Evolutionary conservation across 768 basidiomycete species (phyloP).

Genomic region (Lactarius indigo): DNA sequence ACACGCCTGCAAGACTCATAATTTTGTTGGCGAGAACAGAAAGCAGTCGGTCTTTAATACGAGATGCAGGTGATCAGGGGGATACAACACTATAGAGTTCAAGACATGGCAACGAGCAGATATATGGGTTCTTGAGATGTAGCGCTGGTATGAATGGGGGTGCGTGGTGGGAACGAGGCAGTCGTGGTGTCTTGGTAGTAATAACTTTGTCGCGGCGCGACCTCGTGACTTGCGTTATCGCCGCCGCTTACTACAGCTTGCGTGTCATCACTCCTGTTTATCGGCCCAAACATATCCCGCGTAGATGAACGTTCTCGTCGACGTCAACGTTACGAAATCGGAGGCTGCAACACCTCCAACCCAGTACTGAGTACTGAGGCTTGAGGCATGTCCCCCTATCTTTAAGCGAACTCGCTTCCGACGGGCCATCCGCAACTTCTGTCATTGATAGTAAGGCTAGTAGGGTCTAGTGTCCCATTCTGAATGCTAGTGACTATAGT

Average conservation of each 20-base stretch:
- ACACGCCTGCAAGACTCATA: constrained; percentile 13
- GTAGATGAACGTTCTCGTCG: not conserved
- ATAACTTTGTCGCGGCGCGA: not conserved
- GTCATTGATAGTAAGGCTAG: no score
- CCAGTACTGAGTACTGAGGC: no score
- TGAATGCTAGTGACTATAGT: not conserved
- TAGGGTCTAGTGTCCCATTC: no score
- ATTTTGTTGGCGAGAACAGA: not conserved
- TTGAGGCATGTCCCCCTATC: no score
- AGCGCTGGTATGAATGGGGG: not conserved
- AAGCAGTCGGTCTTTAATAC: not conserved
- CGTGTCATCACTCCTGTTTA: no score
- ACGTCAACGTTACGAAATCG: not conserved
- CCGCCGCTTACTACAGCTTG: no score
- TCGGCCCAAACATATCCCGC: not conserved
- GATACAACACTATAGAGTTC: not conserved
- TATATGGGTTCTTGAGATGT: not conserved
- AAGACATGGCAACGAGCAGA: not conserved
- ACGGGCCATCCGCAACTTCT: no score
- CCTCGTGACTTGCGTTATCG: constrained; percentile 7
- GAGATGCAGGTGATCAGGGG: not conserved
- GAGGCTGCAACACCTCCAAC: not conserved
- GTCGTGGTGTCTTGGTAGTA: not conserved
- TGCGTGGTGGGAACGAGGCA: not conserved
- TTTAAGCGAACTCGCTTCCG: no score